Percentiles rank a stretch among this genome's conserved stretches.
Conservation (phyloP, 2,329 filamentous ascomycete species). For the Ophiostoma triangulosporum region DNA sequence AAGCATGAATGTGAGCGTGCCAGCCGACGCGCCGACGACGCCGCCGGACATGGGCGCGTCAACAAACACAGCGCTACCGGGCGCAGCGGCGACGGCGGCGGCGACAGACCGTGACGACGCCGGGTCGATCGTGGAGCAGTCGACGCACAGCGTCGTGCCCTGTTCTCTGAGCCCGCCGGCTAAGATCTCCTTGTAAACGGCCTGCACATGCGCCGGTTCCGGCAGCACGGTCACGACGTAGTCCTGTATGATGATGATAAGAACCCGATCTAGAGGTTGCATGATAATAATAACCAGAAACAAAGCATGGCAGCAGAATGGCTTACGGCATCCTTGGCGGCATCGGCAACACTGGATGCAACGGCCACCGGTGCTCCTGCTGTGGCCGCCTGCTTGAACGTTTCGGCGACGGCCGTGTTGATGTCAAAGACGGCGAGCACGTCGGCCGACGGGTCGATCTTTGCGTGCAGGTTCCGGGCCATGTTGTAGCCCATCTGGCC, state of each 20-base stretch:
- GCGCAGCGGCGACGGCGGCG: slow-evolving; percentile 40
- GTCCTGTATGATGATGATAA: slow-evolving; percentile 47
- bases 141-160: slow-evolving; percentile 55
- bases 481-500: slow-evolving; percentile 53
- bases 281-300: background rate
- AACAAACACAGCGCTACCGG: slow-evolving; percentile 50
- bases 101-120: slow-evolving; percentile 70
- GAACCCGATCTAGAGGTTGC: too few species aligned
- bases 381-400: slow-evolving; percentile 33
- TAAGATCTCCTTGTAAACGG: slow-evolving; percentile 68
- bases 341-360: slow-evolving; percentile 32
- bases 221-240: slow-evolving; percentile 80
- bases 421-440: slow-evolving; percentile 42
- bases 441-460: slow-evolving; percentile 35
- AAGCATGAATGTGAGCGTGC: slow-evolving; percentile 91
- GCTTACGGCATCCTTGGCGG: slow-evolving; percentile 38
- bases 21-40: slow-evolving; percentile 78
- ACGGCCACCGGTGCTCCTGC: slow-evolving; percentile 33
- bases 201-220: slow-evolving; percentile 74
- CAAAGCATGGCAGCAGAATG: background rate
- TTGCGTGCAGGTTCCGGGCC: slow-evolving; percentile 47
- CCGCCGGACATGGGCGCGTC: slow-evolving; percentile 97
- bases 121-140: slow-evolving; percentile 93
- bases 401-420: slow-evolving; percentile 34
- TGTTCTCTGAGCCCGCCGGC: slow-evolving; percentile 11